Percentiles rank a stretch among this genome's conserved stretches.
phyloP scores from a whole-genome alignment of 257 asterid genomes.

The Mitragyna speciosa region DNA sequence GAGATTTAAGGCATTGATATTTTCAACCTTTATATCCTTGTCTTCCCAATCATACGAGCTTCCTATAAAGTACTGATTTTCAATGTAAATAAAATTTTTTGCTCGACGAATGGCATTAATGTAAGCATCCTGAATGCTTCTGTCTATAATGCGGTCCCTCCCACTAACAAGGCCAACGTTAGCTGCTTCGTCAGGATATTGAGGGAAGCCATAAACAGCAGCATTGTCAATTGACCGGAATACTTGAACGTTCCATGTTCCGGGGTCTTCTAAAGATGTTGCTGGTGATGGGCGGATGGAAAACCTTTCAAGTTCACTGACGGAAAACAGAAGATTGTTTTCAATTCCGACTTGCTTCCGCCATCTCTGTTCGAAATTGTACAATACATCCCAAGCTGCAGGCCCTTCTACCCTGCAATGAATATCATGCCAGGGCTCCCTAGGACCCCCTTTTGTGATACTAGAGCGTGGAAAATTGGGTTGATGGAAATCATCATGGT shows the following conservation, averaged over 20 bases:
- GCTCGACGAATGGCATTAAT: conserved; percentile 88
- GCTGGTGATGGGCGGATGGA: conserved; percentile 41
- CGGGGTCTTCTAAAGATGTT: conserved; percentile 40
- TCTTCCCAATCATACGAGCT: conserved; percentile 81
- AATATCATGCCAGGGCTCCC: conserved; percentile 97
- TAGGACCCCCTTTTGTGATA: conserved; percentile 74
- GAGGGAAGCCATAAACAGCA: conserved; percentile 60
- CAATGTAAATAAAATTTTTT: conserved; percentile 74
- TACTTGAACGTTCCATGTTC: conserved; percentile 78
- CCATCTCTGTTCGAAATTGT: conserved; percentile 94
- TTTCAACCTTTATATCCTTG: conserved; percentile 37
- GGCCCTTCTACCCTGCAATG: conserved; percentile 88
- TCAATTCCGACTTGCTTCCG: conserved; percentile 59
- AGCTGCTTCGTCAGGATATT: conserved; percentile 44
- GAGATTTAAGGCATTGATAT: conserved; percentile 64
- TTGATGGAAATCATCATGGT: conserved; percentile 79
- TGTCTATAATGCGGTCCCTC: conserved; percentile 62
- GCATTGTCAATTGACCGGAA: conserved; percentile 87
- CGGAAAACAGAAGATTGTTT: conserved; percentile 34
- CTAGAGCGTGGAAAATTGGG: conserved; percentile 77
- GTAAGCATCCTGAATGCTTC: conserved; percentile 86
- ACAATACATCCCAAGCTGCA: conserved; percentile 89
- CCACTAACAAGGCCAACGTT: conserved; percentile 61
- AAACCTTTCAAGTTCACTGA: conserved; percentile 44
- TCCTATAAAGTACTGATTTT: conserved; percentile 82